phyloP scores from a whole-genome alignment of 2,329 filamentous ascomycete genomes.

The Stemphylium vesicarium region DNA sequence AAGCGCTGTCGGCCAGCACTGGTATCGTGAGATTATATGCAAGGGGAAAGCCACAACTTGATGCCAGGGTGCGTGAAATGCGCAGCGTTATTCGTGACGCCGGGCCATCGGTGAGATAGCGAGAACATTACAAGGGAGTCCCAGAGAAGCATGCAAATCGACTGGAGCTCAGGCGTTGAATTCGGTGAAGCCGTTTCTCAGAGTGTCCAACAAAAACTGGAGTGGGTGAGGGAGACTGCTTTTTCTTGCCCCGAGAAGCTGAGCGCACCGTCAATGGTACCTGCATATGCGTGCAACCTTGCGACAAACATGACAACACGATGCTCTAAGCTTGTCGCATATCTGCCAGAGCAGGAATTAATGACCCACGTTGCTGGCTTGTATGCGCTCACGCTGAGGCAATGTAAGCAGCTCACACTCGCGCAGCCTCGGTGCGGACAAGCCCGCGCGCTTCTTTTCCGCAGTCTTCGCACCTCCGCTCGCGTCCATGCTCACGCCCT shows the following conservation, averaged over 20 bases:
- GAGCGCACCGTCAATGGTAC: background rate
- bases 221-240: background rate
- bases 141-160: background rate
- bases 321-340: too few relatives aligned
- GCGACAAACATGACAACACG: too few relatives aligned
- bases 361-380: too few relatives aligned
- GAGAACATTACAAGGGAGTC: background rate
- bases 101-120: background rate
- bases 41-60: conserved; percentile 8
- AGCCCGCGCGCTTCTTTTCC: too few relatives aligned
- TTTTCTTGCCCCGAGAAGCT: background rate
- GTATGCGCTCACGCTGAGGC: too few relatives aligned
- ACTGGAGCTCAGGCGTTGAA: background rate
- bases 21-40: conserved; percentile 4
- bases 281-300: background rate
- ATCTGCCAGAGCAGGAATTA: too few relatives aligned
- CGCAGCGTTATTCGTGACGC: background rate
- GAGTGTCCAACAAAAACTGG: background rate
- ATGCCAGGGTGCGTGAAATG: background rate
- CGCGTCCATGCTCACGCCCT: too few relatives aligned
- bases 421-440: too few relatives aligned
- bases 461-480: too few relatives aligned
- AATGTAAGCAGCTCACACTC: too few relatives aligned
- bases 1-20: background rate
- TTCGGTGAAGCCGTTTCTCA: background rate